Conservation (phyloP, 148 eudicot genomes). For the Heliosperma pusillum region DNA sequence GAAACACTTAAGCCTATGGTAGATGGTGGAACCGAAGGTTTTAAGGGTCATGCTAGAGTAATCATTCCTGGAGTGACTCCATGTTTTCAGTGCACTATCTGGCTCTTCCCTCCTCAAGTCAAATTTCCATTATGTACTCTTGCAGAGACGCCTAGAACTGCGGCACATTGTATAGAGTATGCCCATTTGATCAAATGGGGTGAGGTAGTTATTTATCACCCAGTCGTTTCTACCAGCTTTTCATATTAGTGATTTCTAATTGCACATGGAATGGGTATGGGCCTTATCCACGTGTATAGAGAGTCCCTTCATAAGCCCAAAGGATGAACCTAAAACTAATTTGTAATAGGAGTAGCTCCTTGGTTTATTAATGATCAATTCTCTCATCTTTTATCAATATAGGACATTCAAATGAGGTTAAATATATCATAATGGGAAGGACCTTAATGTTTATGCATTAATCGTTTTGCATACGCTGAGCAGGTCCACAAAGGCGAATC, state of each 20-base stretch:
- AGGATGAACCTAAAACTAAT: no score
- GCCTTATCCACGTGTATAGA: no score
- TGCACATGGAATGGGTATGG: neutral
- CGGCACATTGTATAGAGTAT: slow-evolving; percentile 98
- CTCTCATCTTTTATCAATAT: no score
- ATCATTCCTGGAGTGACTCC: slow-evolving; percentile 90
- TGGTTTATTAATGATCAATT: no score
- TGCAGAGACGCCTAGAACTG: slow-evolving; percentile 98
- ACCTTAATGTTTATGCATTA: neutral
- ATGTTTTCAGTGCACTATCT: slow-evolving; percentile 96
- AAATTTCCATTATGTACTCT: slow-evolving; percentile 96
- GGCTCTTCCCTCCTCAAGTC: slow-evolving; percentile 99
- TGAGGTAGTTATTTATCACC: slow-evolving; percentile 47
- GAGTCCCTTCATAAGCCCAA: no score
- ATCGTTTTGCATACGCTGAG: slow-evolving; percentile 3
- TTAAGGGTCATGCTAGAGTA: slow-evolving; percentile 94
- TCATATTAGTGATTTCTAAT: neutral
- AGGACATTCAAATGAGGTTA: no score
- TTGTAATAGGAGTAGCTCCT: no score
- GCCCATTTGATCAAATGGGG: slow-evolving; percentile 97
- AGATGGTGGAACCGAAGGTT: slow-evolving; percentile 99
- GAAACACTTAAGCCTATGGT: slow-evolving; percentile 94
- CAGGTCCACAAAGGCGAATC: slow-evolving; percentile 80
- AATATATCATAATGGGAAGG: no score
- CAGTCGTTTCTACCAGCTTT: neutral